Base-by-base conservation (phyloP, 495 filamentous ascomycete genomes). In the Hypoxylon subgilvum region DNA sequence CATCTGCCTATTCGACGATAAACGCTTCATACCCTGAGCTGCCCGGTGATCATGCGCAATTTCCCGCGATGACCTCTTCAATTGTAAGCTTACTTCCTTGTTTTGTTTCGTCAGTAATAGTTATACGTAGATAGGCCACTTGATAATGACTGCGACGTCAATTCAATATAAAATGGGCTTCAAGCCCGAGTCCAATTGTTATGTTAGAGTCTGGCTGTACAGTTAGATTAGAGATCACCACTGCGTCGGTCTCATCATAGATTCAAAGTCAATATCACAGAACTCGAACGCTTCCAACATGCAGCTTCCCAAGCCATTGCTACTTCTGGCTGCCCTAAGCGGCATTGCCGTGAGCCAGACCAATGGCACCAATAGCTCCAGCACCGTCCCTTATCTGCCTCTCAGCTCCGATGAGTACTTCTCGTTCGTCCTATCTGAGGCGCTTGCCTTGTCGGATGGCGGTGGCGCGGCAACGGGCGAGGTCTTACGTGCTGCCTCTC, bases 401-500 rank as follows among this genome's bases (percentile, higher is more conserved):
- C 63, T 66, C 10, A 71, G 64, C 58, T 39, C 44, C 13, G 72
- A 75, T 44, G 44, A 35, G 0, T 32, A 50, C 36, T 73, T 77
- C 49, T 57, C 60, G 21, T 72, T 68, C 45, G 55, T 68, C 7
- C 41, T 71, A 5, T 57, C 66, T 42, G 49, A 57, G 4, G 51
- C 53, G 4, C 64, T 71, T 4, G 49, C 60, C 23, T 35, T 52
- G 12, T 52, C 67, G 31, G 55, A 52, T 31, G 67, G 67, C 39
- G 52, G 54, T 10, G 69, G 65, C 9, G 53, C 69, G 10, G 68
- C 75, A 32, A 61, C 69, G 6, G 69, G 54, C 14, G 72, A 76
- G 52, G 64, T 78, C 8, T 53, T 79, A 18, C 50, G 51, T n/a
- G 69, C 68, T 12, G 72, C 71, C 9, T 54, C 42, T 6, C 46